Evolutionary conservation across 371 early-diverging fungal genomes (phyloP).

Genomic region (Phascolomyces articulosus): DNA sequence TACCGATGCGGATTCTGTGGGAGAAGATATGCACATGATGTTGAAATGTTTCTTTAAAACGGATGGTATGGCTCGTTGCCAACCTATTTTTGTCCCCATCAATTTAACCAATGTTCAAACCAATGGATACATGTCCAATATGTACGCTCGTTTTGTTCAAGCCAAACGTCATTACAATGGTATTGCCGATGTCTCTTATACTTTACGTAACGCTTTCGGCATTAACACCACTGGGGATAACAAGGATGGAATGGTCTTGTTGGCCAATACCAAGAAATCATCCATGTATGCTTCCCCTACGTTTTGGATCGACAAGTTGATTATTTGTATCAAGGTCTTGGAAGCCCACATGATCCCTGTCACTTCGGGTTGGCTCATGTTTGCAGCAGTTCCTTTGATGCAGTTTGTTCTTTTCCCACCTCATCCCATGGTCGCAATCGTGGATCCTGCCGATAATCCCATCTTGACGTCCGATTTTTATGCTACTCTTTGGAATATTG

Average conservation of each 20-base stretch:
- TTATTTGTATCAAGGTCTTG: constrained; percentile 45
- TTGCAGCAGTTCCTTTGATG: constrained; percentile 57
- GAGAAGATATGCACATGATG: constrained; percentile 89
- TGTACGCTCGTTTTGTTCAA: constrained; percentile 71
- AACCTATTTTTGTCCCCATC: constrained; percentile 78
- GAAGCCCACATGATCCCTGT: constrained; percentile 61
- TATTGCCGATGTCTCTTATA: constrained; percentile 61
- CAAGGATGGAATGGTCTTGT: neutral
- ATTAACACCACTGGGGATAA: neutral
- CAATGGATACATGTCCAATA: constrained; percentile 52
- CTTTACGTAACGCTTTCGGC: constrained; percentile 32
- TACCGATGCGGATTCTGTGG: constrained; percentile 76
- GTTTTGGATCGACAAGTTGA: constrained; percentile 45
- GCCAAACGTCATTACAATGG: constrained; percentile 72
- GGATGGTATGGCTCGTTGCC: constrained; percentile 64
- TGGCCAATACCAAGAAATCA: constrained; percentile 29
- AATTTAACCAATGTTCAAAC: constrained; percentile 77
- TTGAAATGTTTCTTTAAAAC: constrained; percentile 81
- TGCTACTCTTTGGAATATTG: constrained; percentile 42
- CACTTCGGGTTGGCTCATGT: constrained; percentile 64
- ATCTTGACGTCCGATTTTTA: constrained; percentile 47
- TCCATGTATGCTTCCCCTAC: constrained; percentile 38
- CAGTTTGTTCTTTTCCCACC: constrained; percentile 54
- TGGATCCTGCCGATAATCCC: constrained; percentile 44
- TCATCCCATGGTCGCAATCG: constrained; percentile 26